Conservation (phyloP, 2,329 filamentous ascomycete species). For the Waltergamsia citrina region DNA sequence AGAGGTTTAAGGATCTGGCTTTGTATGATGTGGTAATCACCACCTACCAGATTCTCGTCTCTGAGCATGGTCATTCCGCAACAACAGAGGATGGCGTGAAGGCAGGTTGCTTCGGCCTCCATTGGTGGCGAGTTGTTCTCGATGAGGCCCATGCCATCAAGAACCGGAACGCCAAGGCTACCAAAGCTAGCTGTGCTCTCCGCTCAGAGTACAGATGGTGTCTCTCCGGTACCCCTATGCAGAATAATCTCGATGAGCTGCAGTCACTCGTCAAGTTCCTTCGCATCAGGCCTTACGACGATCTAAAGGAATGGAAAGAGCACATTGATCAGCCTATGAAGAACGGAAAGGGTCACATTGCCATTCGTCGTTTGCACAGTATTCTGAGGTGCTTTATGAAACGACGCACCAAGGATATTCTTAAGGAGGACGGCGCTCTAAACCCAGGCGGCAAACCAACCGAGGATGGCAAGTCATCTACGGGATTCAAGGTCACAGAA, state of each 20-base stretch:
- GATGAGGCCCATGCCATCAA: slow-evolving; percentile 99
- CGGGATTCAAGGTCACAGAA: slow-evolving; percentile 83
- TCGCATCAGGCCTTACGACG: slow-evolving; percentile 82
- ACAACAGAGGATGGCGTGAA: slow-evolving; percentile 53
- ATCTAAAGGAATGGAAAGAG: slow-evolving; percentile 79
- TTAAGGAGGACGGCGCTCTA: slow-evolving; percentile 77
- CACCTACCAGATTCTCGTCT: slow-evolving; percentile 91
- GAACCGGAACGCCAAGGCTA: slow-evolving; percentile 92
- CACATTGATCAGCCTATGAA: slow-evolving; percentile 87
- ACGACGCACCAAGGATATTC: slow-evolving; percentile 92
- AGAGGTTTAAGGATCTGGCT: slow-evolving; percentile 65
- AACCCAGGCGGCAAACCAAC: slow-evolving; percentile 62
- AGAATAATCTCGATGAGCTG: slow-evolving; percentile 94
- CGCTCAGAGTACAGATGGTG: slow-evolving; percentile 90
- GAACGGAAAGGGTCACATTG: slow-evolving; percentile 78
- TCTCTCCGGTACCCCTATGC: slow-evolving; percentile 91
- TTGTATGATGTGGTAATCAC: slow-evolving; percentile 94
- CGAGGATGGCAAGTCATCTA: slow-evolving; percentile 39
- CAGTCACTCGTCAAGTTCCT: slow-evolving; percentile 91
- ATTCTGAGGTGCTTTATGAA: slow-evolving; percentile 95
- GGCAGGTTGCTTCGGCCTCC: slow-evolving; percentile 78
- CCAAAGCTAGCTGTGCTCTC: slow-evolving; percentile 82
- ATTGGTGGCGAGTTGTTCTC: slow-evolving; percentile 92
- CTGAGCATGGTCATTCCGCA: slow-evolving; percentile 69
- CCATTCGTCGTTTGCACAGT: slow-evolving; percentile 76